Conservation (phyloP, 164 flowering plant genomes). For the Tinospora cordifolia region DNA sequence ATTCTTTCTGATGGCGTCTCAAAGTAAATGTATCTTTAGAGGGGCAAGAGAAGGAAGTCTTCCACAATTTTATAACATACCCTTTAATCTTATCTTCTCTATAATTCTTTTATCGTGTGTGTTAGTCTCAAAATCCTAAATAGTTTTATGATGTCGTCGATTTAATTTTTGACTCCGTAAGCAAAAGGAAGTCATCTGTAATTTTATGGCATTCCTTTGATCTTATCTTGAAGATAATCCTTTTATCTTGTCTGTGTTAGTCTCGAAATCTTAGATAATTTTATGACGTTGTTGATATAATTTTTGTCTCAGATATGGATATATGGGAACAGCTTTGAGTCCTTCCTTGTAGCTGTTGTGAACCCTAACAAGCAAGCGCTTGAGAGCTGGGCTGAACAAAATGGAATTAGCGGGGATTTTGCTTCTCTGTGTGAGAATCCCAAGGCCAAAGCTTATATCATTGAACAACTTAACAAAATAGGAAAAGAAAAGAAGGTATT, state of each 20-base stretch:
- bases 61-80: too few relatives aligned
- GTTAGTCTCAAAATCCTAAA: too few relatives aligned
- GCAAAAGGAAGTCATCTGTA: too few relatives aligned
- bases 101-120: too few relatives aligned
- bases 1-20: background rate
- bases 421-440: constrained; percentile 63
- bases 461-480: constrained; percentile 67
- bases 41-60: background rate
- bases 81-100: too few relatives aligned
- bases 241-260: too few relatives aligned
- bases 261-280: too few relatives aligned
- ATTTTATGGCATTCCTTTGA: too few relatives aligned
- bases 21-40: background rate
- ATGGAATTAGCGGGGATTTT: constrained; percentile 62
- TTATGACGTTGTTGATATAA: background rate
- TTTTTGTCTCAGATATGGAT: constrained; percentile 76
- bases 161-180: constrained; percentile 20
- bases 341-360: constrained; percentile 79
- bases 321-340: constrained; percentile 89
- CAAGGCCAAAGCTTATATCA: constrained; percentile 62
- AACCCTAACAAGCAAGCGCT: constrained; percentile 72
- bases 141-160: too few relatives aligned
- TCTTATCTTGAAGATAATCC: too few relatives aligned
- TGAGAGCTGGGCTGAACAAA: constrained; percentile 58
- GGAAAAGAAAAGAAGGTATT: constrained; percentile 83